Percentiles rank a stretch among this genome's conserved stretches.
phyloP scores from a whole-genome alignment of 306 rosid species.

The Lathyrus tuberosus region DNA sequence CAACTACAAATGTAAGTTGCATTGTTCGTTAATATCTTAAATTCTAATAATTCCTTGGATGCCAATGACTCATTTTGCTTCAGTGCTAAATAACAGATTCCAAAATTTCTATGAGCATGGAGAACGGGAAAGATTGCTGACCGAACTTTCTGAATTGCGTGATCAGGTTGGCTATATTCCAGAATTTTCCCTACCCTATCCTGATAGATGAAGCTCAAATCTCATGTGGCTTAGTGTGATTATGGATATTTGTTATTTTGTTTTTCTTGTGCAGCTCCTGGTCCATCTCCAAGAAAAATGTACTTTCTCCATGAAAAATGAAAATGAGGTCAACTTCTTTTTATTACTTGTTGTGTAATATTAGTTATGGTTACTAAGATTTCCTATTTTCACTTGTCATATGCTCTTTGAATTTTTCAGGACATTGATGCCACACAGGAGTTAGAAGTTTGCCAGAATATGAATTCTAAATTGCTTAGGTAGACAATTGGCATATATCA shows the following conservation, averaged over 20 bases:
- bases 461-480: slow-evolving; percentile 73
- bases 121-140: slow-evolving; percentile 74
- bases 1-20: slow-evolving; percentile 66
- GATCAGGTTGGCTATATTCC: slow-evolving; percentile 61
- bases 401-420: slow-evolving; percentile 51
- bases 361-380: slow-evolving; percentile 27
- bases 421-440: slow-evolving; percentile 51
- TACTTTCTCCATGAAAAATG: slow-evolving; percentile 43
- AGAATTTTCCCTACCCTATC: slow-evolving; percentile 17
- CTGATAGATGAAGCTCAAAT: slow-evolving; percentile 31
- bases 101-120: slow-evolving; percentile 72
- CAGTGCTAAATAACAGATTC: slow-evolving; percentile 56
- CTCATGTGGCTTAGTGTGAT: slow-evolving; percentile 32
- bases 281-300: slow-evolving; percentile 52
- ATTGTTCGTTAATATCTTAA: slow-evolving; percentile 30
- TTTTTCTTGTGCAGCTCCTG: slow-evolving; percentile 59
- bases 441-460: slow-evolving; percentile 63
- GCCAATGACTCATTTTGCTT: slow-evolving; percentile 45
- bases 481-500: slow-evolving; percentile 39
- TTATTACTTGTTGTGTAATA: slow-evolving; percentile 28
- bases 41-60: slow-evolving; percentile 27
- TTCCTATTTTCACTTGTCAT: slow-evolving; percentile 34
- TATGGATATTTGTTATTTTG: slow-evolving; percentile 36
- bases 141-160: slow-evolving; percentile 77
- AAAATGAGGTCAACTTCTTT: slow-evolving; percentile 57